These are phyloP conservation scores for Avicennia marina DNA, from an alignment of 257 asterid genomes.

Conservation along the genomic window DNA sequence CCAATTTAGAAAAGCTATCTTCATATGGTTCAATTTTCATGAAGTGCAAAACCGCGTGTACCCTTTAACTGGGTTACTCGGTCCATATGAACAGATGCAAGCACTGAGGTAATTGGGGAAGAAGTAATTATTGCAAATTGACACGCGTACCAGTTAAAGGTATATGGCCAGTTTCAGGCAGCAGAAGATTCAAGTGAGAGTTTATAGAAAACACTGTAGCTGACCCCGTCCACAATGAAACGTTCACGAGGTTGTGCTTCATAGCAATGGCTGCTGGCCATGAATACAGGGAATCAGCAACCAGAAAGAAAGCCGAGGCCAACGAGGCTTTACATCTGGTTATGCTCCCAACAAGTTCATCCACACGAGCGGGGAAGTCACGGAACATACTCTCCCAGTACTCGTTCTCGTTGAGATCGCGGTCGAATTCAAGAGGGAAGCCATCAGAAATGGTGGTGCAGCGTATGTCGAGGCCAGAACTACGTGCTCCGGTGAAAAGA, in stretches of 20 bases:
- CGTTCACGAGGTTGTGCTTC: conserved; percentile 14
- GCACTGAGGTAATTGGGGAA: no score
- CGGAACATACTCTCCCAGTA: conserved; percentile 14
- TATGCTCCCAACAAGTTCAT: conserved; percentile 21
- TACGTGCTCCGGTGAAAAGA: conserved; percentile 21
- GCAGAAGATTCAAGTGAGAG: conserved; percentile 12
- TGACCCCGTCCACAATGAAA: conserved; percentile 16
- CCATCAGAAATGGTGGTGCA: conserved; percentile 32
- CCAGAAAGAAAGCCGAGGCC: not conserved
- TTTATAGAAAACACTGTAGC: not conserved
- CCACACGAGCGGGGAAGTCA: conserved; percentile 27
- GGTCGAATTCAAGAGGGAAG: conserved; percentile 27
- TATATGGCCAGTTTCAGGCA: conserved; percentile 1
- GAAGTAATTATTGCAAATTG: no score
- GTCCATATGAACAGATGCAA: no score
- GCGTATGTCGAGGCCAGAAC: conserved; percentile 33
- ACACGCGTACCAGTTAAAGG: no score
- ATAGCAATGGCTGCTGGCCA: conserved; percentile 8
- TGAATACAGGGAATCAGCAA: not conserved
- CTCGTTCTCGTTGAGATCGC: conserved; percentile 10
- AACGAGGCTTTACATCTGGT: no score
- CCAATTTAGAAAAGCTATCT: no score
- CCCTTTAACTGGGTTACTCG: no score
- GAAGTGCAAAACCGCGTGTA: no score
- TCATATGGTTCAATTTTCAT: no score